phyloP scores from a whole-genome alignment of 2,329 filamentous ascomycete genomes.

The Macrophomina tecta region DNA sequence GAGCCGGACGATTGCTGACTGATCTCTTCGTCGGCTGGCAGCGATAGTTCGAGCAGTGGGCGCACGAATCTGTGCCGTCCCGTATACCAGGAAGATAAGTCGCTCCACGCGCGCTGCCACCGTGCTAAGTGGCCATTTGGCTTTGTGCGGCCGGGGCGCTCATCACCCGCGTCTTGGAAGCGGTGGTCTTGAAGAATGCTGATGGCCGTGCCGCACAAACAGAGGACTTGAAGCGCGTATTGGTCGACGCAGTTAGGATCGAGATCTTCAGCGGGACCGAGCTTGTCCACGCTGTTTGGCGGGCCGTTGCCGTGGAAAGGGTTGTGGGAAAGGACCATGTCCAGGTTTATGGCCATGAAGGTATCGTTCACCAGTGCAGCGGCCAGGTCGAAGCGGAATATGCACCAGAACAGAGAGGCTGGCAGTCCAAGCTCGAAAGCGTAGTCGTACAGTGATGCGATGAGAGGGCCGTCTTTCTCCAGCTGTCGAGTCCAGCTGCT shows the following conservation, averaged over 20 bases:
- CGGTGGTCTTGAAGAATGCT: conserved; percentile 8
- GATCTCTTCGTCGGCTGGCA: conserved; percentile 3
- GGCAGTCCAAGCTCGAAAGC: neutral
- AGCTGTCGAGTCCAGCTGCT: neutral
- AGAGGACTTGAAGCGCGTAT: neutral
- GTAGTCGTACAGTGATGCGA: neutral
- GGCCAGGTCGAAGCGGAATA: conserved; percentile 10
- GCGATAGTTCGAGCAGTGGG: conserved; percentile 42
- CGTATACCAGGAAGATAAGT: conserved; percentile 35
- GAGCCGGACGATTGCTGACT: conserved; percentile 10
- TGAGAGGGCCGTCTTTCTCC: neutral
- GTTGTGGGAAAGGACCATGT: neutral
- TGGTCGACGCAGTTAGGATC: conserved; percentile 3
- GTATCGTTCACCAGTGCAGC: conserved; percentile 15
- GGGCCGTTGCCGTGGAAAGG: neutral
- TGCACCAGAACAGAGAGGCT: conserved; percentile 13
- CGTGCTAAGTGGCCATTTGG: conserved; percentile 33
- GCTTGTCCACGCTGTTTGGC: neutral
- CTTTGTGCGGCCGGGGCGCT: conserved; percentile 30
- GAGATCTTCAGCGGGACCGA: neutral
- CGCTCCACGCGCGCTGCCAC: conserved; percentile 34
- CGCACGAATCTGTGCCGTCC: conserved; percentile 35
- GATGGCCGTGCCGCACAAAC: conserved; percentile 10
- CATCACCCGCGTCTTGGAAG: conserved; percentile 1
- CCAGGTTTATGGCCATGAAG: neutral